These are phyloP conservation scores for Boletus holoroseus DNA, from an alignment of 1,284 basidiomycete genomes.

Conservation along the genomic window DNA sequence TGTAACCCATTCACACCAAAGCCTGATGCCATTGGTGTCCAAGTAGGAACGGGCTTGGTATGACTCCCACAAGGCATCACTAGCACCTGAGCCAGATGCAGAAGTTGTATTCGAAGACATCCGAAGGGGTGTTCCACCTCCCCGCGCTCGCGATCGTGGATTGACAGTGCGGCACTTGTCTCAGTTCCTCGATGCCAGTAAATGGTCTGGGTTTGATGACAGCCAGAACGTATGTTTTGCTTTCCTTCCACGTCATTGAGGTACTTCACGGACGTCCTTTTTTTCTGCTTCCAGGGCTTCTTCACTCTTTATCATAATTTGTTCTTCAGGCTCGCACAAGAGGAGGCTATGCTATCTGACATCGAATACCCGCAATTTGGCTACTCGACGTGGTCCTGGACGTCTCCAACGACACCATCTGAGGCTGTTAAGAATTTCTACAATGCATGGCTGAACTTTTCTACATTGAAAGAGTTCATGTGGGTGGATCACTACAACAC, in stretches of 20 bases:
- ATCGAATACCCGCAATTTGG: conserved; percentile 81
- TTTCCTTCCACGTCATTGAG: not conserved
- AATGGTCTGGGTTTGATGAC: conserved; percentile 73
- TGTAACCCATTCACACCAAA: not conserved
- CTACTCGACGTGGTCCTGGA: conserved; percentile 70
- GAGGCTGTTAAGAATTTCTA: conserved; percentile 74
- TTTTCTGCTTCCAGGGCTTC: conserved; percentile 62
- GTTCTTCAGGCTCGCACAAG: conserved; percentile 78
- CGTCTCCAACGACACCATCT: conserved; percentile 39
- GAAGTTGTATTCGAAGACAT: conserved; percentile 83
- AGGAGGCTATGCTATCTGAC: conserved; percentile 65
- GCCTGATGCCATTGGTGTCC: conserved; percentile 22
- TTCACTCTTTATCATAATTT: conserved; percentile 87
- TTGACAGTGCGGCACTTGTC: conserved; percentile 78
- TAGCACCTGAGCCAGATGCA: conserved; percentile 78
- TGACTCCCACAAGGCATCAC: conserved; percentile 88
- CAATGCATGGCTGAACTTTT: conserved; percentile 81
- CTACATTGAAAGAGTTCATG: conserved; percentile 82
- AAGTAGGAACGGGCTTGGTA: conserved; percentile 97
- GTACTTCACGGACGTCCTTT: not conserved
- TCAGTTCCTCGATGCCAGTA: conserved; percentile 77
- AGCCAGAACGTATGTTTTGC: conserved; percentile 52
- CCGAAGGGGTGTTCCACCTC: conserved; percentile 60
- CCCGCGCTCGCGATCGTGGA: conserved; percentile 73
- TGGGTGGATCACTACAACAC: conserved; percentile 88